A percentile compares a stretch with the other conserved stretches of the same genome.
phyloP scores from a whole-genome alignment of 1,284 basidiomycete genomes.

The Ceratobasidium sp. region DNA sequence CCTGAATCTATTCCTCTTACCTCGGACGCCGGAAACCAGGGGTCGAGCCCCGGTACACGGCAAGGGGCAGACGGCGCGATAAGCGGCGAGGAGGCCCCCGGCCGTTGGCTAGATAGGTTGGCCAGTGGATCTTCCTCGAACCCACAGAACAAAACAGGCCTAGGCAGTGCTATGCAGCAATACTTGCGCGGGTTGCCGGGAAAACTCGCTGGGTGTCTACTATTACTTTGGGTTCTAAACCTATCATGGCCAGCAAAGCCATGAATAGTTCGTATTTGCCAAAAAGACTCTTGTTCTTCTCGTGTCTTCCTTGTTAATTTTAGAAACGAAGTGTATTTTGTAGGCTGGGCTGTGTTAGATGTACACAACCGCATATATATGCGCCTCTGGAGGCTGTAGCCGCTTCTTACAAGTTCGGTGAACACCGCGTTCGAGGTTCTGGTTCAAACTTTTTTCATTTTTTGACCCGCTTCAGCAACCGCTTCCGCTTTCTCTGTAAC shows the following conservation, averaged over 20 bases:
- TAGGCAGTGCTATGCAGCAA: constrained; percentile 20
- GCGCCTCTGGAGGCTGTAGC: constrained; percentile 23
- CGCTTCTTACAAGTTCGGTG: background rate
- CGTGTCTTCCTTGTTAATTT: background rate
- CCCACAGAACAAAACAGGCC: constrained; percentile 5
- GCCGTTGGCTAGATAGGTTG: constrained; percentile 36
- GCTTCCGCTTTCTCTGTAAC: background rate
- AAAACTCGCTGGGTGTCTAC: constrained; percentile 25
- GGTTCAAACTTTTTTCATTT: constrained; percentile 7
- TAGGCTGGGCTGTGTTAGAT: constrained; percentile 24
- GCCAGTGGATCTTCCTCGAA: constrained; percentile 11
- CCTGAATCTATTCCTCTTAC: constrained; percentile 43
- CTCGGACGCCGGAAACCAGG: constrained; percentile 28
- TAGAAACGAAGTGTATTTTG: constrained; percentile 14
- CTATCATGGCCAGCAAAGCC: constrained; percentile 37
- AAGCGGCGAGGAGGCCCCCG: background rate
- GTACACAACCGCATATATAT: constrained; percentile 19
- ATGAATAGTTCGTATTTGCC: background rate
- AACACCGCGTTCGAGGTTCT: background rate
- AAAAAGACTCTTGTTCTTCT: background rate
- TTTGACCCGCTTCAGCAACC: background rate
- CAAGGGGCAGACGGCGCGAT: background rate
- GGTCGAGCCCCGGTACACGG: background rate
- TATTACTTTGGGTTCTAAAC: constrained; percentile 42
- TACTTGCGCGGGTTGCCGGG: constrained; percentile 35